Evolutionary conservation across 495 filamentous ascomycete genomes (phyloP).

Genomic region (Friedmanniomyces simplex): DNA sequence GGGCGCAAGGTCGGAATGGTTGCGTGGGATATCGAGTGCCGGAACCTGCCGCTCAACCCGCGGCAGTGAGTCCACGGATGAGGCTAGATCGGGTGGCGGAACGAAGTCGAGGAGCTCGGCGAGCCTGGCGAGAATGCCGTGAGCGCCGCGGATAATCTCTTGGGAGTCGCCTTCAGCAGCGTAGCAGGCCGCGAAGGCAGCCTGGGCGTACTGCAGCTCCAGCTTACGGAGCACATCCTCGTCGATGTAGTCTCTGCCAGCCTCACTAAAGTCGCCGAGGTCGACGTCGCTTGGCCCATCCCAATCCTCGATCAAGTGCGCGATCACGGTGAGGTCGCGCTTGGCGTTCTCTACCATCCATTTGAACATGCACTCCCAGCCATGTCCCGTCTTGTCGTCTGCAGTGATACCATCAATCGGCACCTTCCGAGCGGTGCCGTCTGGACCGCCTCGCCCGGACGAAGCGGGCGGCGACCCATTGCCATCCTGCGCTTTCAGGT

Average conservation of each 20-base stretch:
- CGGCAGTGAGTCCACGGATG: slow-evolving; percentile 23
- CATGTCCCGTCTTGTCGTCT: slow-evolving; percentile 28
- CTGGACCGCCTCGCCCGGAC: not conserved
- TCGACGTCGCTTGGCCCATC: slow-evolving; percentile 72
- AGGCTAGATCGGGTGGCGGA: slow-evolving; percentile 34
- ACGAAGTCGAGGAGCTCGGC: slow-evolving; percentile 51
- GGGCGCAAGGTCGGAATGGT: slow-evolving; percentile 39
- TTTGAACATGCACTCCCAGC: slow-evolving; percentile 70
- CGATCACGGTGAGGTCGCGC: slow-evolving; percentile 36
- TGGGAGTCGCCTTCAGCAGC: slow-evolving; percentile 48
- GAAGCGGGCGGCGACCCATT: not conserved
- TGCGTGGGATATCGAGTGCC: slow-evolving; percentile 34
- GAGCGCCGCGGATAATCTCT: slow-evolving; percentile 50
- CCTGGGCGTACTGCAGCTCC: slow-evolving; percentile 55
- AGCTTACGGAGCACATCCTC: slow-evolving; percentile 45
- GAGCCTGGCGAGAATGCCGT: slow-evolving; percentile 51
- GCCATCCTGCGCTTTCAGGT: slow-evolving; percentile 11
- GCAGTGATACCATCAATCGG: slow-evolving; percentile 5
- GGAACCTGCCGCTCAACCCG: slow-evolving; percentile 25
- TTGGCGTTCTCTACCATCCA: slow-evolving; percentile 61
- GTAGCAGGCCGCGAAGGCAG: slow-evolving; percentile 64
- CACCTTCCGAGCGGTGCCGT: not conserved
- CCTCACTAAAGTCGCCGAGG: slow-evolving; percentile 55
- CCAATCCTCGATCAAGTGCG: slow-evolving; percentile 61
- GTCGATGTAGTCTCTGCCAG: slow-evolving; percentile 32